Evolutionary conservation across 352 stramenopile species (phyloP), one percentile per base, ranked within the genome.

Genomic region (Globisporangium irregulare): DNA sequence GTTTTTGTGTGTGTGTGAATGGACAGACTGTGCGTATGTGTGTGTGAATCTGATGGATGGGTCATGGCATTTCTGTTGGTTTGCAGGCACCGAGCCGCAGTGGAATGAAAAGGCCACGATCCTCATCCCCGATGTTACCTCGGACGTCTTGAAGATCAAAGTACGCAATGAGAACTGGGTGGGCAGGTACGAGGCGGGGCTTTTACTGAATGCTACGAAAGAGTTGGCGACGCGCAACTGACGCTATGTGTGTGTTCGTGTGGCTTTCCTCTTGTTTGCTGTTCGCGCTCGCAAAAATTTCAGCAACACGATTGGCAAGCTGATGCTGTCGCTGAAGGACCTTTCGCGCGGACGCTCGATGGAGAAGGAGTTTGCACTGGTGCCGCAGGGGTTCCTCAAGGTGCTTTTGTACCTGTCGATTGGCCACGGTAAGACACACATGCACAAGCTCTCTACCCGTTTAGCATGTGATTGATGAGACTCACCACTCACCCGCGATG

Each of bases 111-210:
- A 93, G 68, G 78, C 75, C 62, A 89, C 82, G 48, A 79, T 93
- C 54, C 62, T 93, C 36, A 82, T 93, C 65, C 69, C 82, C 43
- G 81, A 93, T 57, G 84, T 93, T 12, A 76, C 78, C 36, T 79
- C 81, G 36, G 82, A 90, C 59, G 72, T 91, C 60, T 73, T 93
- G 66, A 84, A 84, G 54, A 80, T 93, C 70, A 82, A 82, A 51
- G 67, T 93, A 25, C 76, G 88, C 61, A 93, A 93, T 68, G 84
- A 93, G 59, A 93, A 93, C 73, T 91, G 82, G 81, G 80, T 89
- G 22, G 87, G 87, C 62, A 93, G 85, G 82, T 92, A 53, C 65
- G 73, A 59, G 53, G 20, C 20, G 3, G n/a, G 4, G 25, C 32
- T 20, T 29, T 34, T 27, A 10, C 4, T 20, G 14, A 14, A 4